Conservation (phyloP, 2,329 filamentous ascomycete genomes). For the Penicillium sp. region DNA sequence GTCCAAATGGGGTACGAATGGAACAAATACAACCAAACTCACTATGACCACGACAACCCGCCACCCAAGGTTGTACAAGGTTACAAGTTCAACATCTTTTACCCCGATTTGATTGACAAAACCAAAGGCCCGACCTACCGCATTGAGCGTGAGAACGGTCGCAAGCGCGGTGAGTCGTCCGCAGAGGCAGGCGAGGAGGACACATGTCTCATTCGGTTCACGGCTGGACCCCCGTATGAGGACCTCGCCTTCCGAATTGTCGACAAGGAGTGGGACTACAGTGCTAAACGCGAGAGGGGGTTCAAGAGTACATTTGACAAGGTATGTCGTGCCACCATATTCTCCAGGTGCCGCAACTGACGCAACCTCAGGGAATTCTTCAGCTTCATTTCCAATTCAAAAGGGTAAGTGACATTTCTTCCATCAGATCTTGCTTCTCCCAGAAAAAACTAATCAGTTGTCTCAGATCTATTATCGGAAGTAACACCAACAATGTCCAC, state of each 20-base stretch:
- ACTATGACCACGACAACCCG: slow-evolving; percentile 98
- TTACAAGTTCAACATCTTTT: slow-evolving; percentile 99
- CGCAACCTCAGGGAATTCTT: slow-evolving; percentile 71
- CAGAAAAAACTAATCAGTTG: slow-evolving; percentile 13
- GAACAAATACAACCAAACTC: slow-evolving; percentile 99
- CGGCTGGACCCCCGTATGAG: slow-evolving; percentile 92
- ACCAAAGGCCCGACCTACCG: slow-evolving; percentile 92
- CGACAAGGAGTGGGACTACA: slow-evolving; percentile 99
- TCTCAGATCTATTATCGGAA: slow-evolving; percentile 52
- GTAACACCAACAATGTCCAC: slow-evolving; percentile 31
- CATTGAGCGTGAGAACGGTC: slow-evolving; percentile 89
- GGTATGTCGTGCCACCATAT: slow-evolving; percentile 56
- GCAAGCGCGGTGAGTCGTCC: slow-evolving; percentile 86
- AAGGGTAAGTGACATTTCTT: slow-evolving; percentile 63
- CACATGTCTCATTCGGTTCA: slow-evolving; percentile 93
- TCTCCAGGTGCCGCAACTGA: slow-evolving; percentile 10
- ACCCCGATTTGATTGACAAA: slow-evolving; percentile 94
- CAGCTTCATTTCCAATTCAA: slow-evolving; percentile 97
- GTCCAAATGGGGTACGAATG: slow-evolving; percentile 99
- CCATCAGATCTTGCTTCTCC: not conserved
- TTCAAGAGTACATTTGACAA: slow-evolving; percentile 98
- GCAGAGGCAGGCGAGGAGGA: slow-evolving; percentile 94
- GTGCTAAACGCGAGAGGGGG: slow-evolving; percentile 88
- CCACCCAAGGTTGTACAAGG: slow-evolving; percentile 97
- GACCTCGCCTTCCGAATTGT: slow-evolving; percentile 97